Conservation (phyloP, 2,329 filamentous ascomycete species). For the Neopestalotiopsis rosae region DNA sequence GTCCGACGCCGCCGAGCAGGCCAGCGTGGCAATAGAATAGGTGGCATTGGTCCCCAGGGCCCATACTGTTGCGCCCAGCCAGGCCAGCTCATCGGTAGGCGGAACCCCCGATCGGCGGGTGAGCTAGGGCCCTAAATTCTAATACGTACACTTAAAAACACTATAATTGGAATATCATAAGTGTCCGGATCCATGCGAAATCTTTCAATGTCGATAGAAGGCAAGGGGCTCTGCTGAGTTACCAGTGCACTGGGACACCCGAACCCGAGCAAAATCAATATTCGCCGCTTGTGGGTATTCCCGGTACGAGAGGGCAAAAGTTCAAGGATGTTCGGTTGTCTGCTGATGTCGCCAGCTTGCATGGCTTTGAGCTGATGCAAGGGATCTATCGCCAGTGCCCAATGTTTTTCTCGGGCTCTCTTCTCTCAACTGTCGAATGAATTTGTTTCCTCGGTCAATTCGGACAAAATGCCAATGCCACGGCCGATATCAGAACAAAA, state of each 20-base stretch:
- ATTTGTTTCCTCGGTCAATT: not conserved
- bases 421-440: not conserved
- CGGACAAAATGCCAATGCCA: not conserved
- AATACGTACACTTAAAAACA: not conserved
- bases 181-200: not conserved
- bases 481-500: not conserved
- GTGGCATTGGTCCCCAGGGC: too few species aligned
- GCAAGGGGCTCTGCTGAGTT: not conserved
- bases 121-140: not conserved
- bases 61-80: not conserved
- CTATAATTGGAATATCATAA: conserved; percentile 1
- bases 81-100: not conserved
- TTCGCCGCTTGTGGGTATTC: not conserved
- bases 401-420: not conserved
- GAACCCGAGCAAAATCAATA: not conserved
- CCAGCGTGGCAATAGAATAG: not conserved
- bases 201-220: not conserved
- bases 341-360: not conserved
- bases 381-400: not conserved
- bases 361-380: not conserved
- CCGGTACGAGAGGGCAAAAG: not conserved
- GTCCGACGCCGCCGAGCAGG: not conserved
- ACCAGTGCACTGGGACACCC: not conserved
- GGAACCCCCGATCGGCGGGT: not conserved
- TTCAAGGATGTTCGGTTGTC: not conserved